phyloP scores from a whole-genome alignment of 371 early-diverging fungal genomes.

The Mortierella sp. region DNA sequence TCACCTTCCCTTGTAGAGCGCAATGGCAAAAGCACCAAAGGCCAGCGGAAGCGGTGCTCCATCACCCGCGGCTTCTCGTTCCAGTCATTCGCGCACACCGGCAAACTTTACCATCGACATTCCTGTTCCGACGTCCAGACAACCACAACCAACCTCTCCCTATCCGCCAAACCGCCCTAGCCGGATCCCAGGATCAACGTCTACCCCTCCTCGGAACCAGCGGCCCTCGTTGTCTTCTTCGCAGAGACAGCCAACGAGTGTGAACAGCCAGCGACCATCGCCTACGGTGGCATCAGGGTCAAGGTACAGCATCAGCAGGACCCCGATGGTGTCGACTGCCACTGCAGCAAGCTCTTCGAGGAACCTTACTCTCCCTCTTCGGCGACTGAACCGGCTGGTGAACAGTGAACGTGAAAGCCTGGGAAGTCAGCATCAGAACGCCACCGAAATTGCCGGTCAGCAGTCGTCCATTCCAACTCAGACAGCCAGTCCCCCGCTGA shows the following conservation, averaged over 20 bases:
- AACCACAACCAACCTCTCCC: neutral
- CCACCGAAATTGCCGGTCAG: neutral
- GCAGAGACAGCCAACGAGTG: neutral
- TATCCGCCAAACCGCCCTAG: neutral
- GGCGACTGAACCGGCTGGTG: neutral
- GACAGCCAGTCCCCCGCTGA: neutral
- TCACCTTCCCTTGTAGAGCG: neutral
- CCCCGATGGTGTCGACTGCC: neutral
- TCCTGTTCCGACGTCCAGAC: neutral
- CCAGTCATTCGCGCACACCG: too few species aligned
- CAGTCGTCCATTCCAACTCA: constrained; percentile 4
- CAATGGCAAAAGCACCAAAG: neutral
- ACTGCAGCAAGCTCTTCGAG: neutral
- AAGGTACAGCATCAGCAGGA: neutral
- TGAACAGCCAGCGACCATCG: neutral
- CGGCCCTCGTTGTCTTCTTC: neutral
- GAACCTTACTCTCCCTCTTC: neutral
- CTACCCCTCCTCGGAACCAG: neutral
- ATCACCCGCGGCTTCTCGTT: neutral
- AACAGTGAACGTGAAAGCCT: neutral
- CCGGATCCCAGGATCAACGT: neutral
- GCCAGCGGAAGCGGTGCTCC: too few species aligned
- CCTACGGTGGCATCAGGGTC: neutral
- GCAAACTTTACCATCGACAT: neutral
- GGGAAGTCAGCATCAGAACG: neutral